phyloP scores from a whole-genome alignment of 352 stramenopile genomes.

The Phytophthora kernoviae region DNA sequence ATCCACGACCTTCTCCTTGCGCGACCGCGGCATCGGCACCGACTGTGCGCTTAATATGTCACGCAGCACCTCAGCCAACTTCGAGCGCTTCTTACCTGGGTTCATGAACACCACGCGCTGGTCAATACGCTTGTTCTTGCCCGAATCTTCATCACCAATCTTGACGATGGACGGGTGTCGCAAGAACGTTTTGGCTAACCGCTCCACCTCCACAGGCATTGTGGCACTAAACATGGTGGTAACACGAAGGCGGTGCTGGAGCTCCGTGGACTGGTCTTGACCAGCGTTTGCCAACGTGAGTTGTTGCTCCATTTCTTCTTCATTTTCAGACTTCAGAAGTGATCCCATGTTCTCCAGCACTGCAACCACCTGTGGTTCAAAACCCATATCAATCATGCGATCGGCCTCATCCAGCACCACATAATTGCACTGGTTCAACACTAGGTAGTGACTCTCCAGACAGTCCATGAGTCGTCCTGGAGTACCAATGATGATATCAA shows the following conservation, averaged over 20 bases:
- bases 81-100: conserved; percentile 90
- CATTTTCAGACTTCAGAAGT: conserved; percentile 96
- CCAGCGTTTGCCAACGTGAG: conserved; percentile 59
- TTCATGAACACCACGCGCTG: conserved; percentile 96
- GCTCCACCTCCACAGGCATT: conserved; percentile 97
- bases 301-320: conserved; percentile 96
- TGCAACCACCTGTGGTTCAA: conserved; percentile 95
- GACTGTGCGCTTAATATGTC: conserved; percentile 81
- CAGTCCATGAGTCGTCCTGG: conserved; percentile 98
- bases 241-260: conserved; percentile 81
- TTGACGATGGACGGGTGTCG: conserved; percentile 96
- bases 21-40: conserved; percentile 43
- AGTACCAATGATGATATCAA: conserved; percentile 99
- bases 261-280: conserved; percentile 14
- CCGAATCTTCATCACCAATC: conserved; percentile 97
- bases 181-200: conserved; percentile 97
- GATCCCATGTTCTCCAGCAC: conserved; percentile 98
- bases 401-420: conserved; percentile 99
- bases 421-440: conserved; percentile 99
- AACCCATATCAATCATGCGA: conserved; percentile 98
- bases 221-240: conserved; percentile 99
- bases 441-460: conserved; percentile 97
- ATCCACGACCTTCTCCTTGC: conserved; percentile 76
- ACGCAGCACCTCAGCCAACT: conserved; percentile 83
- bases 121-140: conserved; percentile 98